Evolutionary conservation across 1,139 yeast genomes (phyloP).

Genomic region (Diutina sp.): DNA sequence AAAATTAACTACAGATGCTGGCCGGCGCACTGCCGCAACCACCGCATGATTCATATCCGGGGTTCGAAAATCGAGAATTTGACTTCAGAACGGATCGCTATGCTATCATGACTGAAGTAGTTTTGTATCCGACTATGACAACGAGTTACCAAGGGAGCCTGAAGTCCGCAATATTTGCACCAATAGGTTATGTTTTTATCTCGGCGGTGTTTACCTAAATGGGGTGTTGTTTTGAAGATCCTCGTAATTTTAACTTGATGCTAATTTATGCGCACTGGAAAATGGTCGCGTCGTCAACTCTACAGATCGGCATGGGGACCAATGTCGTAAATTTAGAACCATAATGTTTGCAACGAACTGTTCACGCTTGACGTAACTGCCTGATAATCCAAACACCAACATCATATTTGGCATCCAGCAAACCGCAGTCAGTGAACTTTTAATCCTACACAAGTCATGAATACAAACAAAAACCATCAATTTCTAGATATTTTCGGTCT

Average conservation of each 20-base stretch:
- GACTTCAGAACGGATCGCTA: not conserved
- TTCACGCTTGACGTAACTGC: not conserved
- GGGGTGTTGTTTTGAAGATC: not conserved
- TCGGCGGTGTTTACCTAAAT: not conserved
- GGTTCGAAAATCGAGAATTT: not conserved
- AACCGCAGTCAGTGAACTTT: too few relatives aligned
- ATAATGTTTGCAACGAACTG: not conserved
- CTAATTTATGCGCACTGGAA: not conserved
- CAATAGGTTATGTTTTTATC: not conserved
- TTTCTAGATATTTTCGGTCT: not conserved
- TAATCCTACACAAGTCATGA: too few relatives aligned
- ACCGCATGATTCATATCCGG: not conserved
- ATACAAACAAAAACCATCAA: too few relatives aligned
- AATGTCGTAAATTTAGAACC: not conserved
- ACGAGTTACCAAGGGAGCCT: not conserved
- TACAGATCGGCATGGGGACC: not conserved
- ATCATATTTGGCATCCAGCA: too few relatives aligned
- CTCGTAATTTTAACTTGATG: not conserved
- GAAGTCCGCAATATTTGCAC: not conserved
- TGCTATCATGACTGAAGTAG: too few relatives aligned
- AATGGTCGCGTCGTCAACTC: not conserved
- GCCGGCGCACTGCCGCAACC: not conserved
- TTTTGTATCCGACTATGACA: too few relatives aligned
- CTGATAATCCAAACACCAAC: too few relatives aligned
- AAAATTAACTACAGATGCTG: not conserved